Evolutionary conservation across 768 basidiomycete species (phyloP).

Genomic region (Calocybe gangraenosa): DNA sequence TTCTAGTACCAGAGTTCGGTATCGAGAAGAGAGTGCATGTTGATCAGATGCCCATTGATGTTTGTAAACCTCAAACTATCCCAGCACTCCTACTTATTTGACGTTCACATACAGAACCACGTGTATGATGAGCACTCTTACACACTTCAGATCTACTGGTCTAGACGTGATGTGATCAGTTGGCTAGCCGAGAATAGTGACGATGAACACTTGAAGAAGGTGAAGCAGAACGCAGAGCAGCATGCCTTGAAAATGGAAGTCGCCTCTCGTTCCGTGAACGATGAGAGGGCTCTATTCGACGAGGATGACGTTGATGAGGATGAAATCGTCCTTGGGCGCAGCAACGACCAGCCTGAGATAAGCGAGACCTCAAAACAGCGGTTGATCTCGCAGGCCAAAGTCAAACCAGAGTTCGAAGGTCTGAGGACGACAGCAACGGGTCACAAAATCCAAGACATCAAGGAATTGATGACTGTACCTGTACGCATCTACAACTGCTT

Average conservation of each 20-base stretch:
- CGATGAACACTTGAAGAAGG: conserved; percentile 92
- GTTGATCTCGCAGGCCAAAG: conserved; percentile 68
- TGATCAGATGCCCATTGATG: conserved; percentile 98
- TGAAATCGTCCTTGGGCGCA: conserved; percentile 49
- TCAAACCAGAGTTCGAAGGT: conserved; percentile 80
- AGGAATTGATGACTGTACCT: conserved; percentile 89
- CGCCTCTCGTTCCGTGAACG: conserved; percentile 76
- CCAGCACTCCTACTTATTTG: conserved; percentile 8
- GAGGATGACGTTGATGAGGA: conserved; percentile 83
- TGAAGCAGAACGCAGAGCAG: conserved; percentile 89
- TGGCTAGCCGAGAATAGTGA: conserved; percentile 96
- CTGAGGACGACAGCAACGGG: conserved; percentile 65
- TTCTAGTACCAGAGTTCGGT: conserved; percentile 93
- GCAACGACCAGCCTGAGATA: conserved; percentile 25
- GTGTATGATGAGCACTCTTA: conserved; percentile 95
- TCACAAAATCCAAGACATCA: conserved; percentile 96
- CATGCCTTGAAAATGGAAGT: conserved; percentile 92
- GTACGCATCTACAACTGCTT: conserved; percentile 43
- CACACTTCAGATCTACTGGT: conserved; percentile 95
- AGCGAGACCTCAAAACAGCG: conserved; percentile 76
- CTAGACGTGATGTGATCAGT: conserved; percentile 85
- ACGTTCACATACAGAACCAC: conserved; percentile 62
- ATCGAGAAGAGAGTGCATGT: conserved; percentile 99
- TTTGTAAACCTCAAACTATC: conserved; percentile 32
- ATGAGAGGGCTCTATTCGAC: conserved; percentile 85